Evolutionary conservation across 1,284 basidiomycete genomes (phyloP), one percentile per base, ranked within the genome.

Genomic region (Leccinum griseonigrum): DNA sequence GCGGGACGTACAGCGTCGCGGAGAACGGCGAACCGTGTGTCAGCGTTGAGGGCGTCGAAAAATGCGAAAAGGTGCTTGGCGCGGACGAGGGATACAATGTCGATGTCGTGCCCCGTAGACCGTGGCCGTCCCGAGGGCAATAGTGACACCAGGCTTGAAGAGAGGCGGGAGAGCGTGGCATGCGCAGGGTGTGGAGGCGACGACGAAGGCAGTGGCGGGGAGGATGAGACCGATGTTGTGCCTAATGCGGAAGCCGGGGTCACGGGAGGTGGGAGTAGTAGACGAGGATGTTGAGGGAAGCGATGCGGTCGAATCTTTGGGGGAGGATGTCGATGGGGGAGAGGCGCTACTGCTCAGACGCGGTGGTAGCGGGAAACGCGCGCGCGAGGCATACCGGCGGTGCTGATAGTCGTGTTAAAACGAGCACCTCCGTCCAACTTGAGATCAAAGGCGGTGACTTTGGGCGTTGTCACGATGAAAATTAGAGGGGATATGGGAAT

Each of bases 1-100:
- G 87, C 0, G 91, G 82, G 0, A 84, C 74, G 67, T 85, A 92
- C 4, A 77, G 66, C 34, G 84, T 80, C 13, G 85, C 73, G 0
- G 82, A 80, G 66, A 90, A 91, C 0, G 88, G 87, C 1, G 86
- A 78, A 0, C 77, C 77, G 57, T 83, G 80, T 0, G 78, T 79
- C 36, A 83, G 73, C 1, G 61, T 16, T 38, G 61, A 60, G 2
- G 63, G 31, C 2, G 55, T 56, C 7, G 56, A 46, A 14, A 56
- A 56, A 3, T 58, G 61, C 5, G 63, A 36, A 36, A 61, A 46
- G 4, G 56, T 56, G 5, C 28, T 43, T 0, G 67, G 60, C 0
- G 32, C 55, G 3, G 68, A 59, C 10, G 62, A 57, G 2, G 59
- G n/a, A 4, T 56, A 18, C 4, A 5, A 1, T 31, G 14, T 13